These are phyloP conservation scores for Penicillium sp. DNA, from an alignment of 2,329 filamentous ascomycete genomes.

Conservation along the genomic window DNA sequence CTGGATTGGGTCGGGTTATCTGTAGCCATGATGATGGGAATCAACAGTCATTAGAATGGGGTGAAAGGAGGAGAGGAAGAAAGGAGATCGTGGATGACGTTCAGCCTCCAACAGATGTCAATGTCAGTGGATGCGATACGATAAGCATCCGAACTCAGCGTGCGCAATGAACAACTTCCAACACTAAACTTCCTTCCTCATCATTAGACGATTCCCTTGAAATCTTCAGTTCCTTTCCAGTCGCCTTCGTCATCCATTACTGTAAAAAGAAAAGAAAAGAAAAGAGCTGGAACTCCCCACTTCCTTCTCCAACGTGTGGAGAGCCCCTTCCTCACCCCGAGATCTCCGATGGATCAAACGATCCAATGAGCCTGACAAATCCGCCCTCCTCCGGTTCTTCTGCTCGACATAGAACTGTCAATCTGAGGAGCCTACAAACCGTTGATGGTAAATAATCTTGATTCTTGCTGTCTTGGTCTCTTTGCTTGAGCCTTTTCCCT, in stretches of 20 bases:
- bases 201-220: neutral
- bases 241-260: neutral
- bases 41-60: neutral
- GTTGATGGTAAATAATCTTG: conserved; percentile 44
- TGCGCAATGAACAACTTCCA: neutral
- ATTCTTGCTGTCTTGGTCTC: conserved; percentile 12
- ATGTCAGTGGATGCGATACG: neutral
- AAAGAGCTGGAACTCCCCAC: neutral
- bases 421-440: conserved; percentile 41
- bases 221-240: neutral
- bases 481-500: conserved; percentile 13
- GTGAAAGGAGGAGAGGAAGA: neutral
- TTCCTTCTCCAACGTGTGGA: neutral
- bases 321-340: conserved; percentile 1
- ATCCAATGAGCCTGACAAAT: conserved; percentile 42
- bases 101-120: neutral
- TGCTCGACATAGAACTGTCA: conserved; percentile 34
- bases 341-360: conserved; percentile 5
- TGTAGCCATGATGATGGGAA: conserved; percentile 22
- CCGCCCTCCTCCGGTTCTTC: conserved; percentile 39
- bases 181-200: neutral
- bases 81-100: neutral
- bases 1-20: conserved; percentile 18
- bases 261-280: too few species aligned
- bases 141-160: neutral